phyloP scores from a whole-genome alignment of 352 stramenopile species.

The Globisporangium nodosum region DNA sequence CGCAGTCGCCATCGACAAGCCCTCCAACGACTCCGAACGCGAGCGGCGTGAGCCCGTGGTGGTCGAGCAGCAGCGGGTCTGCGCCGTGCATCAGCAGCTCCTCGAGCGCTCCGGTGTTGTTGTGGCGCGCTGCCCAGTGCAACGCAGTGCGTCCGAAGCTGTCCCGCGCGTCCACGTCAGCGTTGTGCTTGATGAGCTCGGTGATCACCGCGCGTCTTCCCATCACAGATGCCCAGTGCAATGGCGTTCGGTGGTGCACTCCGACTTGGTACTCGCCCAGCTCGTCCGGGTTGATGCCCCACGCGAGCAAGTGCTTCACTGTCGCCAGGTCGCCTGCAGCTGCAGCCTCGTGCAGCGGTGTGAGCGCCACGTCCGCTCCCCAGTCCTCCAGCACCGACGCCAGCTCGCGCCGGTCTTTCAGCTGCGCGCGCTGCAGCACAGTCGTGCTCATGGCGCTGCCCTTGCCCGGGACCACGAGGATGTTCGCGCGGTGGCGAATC shows the following conservation, averaged over 20 bases:
- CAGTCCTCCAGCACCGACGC: conserved; percentile 59
- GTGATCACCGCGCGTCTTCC: conserved; percentile 44
- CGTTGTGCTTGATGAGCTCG: conserved; percentile 37
- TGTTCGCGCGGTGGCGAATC: conserved; percentile 61
- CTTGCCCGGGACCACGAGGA: conserved; percentile 55
- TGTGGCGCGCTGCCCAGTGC: conserved; percentile 76
- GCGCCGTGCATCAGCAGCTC: conserved; percentile 46
- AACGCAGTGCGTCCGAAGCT: conserved; percentile 51
- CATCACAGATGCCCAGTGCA: conserved; percentile 78
- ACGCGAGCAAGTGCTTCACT: conserved; percentile 49
- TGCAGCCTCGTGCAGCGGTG: conserved; percentile 62
- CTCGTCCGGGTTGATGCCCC: conserved; percentile 49
- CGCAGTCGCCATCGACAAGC: conserved; percentile 31
- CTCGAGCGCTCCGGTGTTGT: conserved; percentile 46
- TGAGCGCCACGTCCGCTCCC: conserved; percentile 73
- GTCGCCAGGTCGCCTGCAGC: conserved; percentile 47
- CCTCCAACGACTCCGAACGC: conserved; percentile 57
- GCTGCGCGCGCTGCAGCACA: conserved; percentile 60
- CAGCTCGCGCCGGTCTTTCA: conserved; percentile 53
- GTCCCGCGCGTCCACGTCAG: conserved; percentile 62
- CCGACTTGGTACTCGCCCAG: conserved; percentile 68
- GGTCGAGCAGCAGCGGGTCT: conserved; percentile 45
- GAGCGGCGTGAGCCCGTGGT: conserved; percentile 60
- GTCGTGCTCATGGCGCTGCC: conserved; percentile 63
- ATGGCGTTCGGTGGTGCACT: conserved; percentile 46